Conservation (phyloP, 345 rosid species). For the Cochlearia excelsa region DNA sequence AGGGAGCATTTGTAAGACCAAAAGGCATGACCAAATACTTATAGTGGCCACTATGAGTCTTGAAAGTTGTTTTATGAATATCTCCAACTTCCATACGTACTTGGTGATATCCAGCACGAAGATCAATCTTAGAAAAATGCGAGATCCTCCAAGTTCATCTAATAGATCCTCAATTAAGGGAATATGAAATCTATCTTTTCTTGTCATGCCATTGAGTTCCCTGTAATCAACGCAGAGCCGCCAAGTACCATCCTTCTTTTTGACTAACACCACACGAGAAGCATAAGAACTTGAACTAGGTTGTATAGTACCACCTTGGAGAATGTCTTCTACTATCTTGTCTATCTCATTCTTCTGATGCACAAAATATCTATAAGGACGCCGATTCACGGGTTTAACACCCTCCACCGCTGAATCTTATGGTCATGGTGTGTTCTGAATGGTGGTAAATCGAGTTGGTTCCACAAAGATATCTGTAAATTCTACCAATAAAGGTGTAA, state of each 20-base stretch:
- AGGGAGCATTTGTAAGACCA: not conserved
- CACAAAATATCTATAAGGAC: too few relatives aligned
- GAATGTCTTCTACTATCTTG: too few relatives aligned
- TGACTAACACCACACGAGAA: not conserved
- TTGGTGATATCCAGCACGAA: not conserved
- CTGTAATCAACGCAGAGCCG: not conserved
- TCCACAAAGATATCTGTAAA: too few relatives aligned
- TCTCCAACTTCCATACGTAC: not conserved
- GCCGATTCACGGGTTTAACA: too few relatives aligned
- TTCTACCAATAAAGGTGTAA: too few relatives aligned
- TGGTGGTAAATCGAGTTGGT: too few relatives aligned
- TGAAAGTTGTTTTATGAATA: not conserved
- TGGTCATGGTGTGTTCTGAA: too few relatives aligned
- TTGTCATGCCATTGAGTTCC: too few relatives aligned
- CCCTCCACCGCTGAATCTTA: too few relatives aligned
- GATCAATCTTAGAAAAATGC: not conserved
- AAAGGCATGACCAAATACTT: not conserved
- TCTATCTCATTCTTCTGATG: not conserved
- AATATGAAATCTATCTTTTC: not conserved
- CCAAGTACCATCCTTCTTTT: not conserved
- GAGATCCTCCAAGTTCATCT: not conserved
- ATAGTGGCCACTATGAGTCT: not conserved
- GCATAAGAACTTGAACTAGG: not conserved
- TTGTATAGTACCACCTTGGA: not conserved
- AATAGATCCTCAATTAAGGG: not conserved